These are phyloP conservation scores for Ogataea sp. DNA, from an alignment of 805 yeast species.

Conservation along the genomic window DNA sequence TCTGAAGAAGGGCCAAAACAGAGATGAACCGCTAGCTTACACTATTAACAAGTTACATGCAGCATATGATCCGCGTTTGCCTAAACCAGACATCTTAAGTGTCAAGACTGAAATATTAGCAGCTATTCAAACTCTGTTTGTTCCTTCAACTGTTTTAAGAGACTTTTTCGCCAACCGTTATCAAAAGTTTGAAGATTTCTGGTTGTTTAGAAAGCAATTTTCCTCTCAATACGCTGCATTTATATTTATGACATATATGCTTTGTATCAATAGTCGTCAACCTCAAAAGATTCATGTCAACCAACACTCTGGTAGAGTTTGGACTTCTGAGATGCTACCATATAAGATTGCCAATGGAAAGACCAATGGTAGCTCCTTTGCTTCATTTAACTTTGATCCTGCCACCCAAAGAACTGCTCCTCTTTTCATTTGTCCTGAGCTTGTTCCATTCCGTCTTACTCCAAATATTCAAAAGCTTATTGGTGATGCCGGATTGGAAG, in stretches of 20 bases:
- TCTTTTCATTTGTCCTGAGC: conserved; percentile 80
- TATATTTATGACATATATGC: conserved; percentile 86
- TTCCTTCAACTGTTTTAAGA: conserved; percentile 76
- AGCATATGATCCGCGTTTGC: conserved; percentile 88
- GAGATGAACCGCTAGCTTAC: conserved; percentile 87
- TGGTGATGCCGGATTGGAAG: conserved; percentile 92
- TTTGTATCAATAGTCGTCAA: conserved; percentile 86
- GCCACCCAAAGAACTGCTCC: conserved; percentile 60
- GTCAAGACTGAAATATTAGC: conserved; percentile 86
- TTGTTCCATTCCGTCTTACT: conserved; percentile 93
- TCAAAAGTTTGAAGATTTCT: conserved; percentile 83
- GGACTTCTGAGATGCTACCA: conserved; percentile 95
- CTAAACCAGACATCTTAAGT: conserved; percentile 85
- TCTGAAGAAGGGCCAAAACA: conserved; percentile 56
- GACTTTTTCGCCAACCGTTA: conserved; percentile 67
- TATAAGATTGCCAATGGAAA: conserved; percentile 58
- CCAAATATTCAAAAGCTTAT: conserved; percentile 91
- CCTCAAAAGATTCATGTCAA: conserved; percentile 90
- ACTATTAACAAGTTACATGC: conserved; percentile 80
- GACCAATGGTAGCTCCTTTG: conserved; percentile 30
- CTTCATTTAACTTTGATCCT: conserved; percentile 38
- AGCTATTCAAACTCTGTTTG: conserved; percentile 80
- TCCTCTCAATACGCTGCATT: conserved; percentile 92
- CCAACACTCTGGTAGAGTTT: conserved; percentile 75
- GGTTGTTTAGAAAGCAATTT: conserved; percentile 95